phyloP scores from a whole-genome alignment of 805 yeast genomes.

The Brettanomyces custersianus region DNA sequence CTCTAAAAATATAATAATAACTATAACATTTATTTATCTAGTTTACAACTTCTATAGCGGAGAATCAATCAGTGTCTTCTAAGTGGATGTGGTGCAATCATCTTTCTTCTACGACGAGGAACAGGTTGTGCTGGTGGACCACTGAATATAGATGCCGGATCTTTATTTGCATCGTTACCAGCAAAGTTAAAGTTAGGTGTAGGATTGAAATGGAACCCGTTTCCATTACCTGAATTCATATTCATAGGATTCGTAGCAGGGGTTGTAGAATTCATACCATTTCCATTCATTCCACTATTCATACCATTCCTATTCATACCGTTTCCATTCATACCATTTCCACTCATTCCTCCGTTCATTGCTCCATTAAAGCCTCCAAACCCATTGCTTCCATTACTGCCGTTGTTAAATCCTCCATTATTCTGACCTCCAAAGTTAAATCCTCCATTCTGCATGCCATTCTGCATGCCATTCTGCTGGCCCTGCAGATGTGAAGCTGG shows the following conservation, averaged over 20 bases:
- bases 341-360: no score
- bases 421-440: background rate
- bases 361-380: background rate
- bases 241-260: background rate
- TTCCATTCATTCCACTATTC: background rate
- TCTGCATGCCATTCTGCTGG: background rate
- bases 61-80: constrained; percentile 9
- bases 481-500: background rate
- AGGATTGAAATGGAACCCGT: no score
- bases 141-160: constrained; percentile 21
- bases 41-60: no score
- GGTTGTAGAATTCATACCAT: no score
- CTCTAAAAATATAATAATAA: no score
- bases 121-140: constrained; percentile 15
- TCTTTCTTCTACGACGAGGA: constrained; percentile 14
- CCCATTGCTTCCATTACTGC: background rate
- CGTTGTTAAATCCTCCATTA: background rate
- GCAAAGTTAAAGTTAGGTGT: constrained; percentile 26
- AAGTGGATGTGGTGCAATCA: constrained; percentile 14
- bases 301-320: background rate
- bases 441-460: no score
- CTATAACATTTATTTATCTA: no score
- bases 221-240: no score
- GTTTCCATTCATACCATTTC: no score
- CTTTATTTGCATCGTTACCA: constrained; percentile 18